phyloP scores from a whole-genome alignment of 1,139 yeast species.

The Nadsonia commutata region DNA sequence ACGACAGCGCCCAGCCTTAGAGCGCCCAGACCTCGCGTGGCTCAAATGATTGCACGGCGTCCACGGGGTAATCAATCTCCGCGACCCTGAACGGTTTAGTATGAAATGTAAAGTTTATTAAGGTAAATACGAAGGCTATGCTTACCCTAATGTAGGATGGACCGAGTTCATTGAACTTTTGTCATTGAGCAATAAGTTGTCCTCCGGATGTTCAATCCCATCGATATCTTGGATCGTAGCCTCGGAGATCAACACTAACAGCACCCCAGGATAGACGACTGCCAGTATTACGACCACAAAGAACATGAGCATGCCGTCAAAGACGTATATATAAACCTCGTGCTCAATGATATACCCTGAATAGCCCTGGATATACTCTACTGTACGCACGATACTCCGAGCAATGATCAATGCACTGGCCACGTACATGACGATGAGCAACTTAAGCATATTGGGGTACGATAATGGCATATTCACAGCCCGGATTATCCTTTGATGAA shows the following conservation, averaged over 20 bases:
- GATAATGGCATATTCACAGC: background rate
- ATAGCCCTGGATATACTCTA: constrained; percentile 28
- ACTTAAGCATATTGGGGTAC: background rate
- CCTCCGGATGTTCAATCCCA: too few relatives aligned
- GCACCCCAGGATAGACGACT: constrained; percentile 12
- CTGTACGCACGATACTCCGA: constrained; percentile 29
- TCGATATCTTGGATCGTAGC: too few relatives aligned
- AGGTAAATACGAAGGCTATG: background rate
- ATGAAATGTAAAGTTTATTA: too few relatives aligned
- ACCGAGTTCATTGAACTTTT: too few relatives aligned
- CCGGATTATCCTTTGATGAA: constrained; percentile 8
- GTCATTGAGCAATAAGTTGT: too few relatives aligned
- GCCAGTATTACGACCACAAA: constrained; percentile 4
- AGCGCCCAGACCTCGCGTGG: too few relatives aligned
- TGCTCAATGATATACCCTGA: constrained; percentile 24
- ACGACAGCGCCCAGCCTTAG: too few relatives aligned
- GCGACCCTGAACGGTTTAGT: too few relatives aligned
- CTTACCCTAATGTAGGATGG: too few relatives aligned
- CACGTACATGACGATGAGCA: constrained; percentile 14
- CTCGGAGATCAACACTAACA: too few relatives aligned
- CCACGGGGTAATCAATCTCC: too few relatives aligned
- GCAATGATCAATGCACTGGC: constrained; percentile 25
- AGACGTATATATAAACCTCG: constrained; percentile 26
- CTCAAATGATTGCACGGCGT: too few relatives aligned
- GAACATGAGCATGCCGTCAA: constrained; percentile 21